A percentile compares a stretch with the other conserved stretches of the same genome.
These are phyloP conservation scores for Phalaenopsis hybrid DNA, from an alignment of 116 monocot species.

Conservation along the genomic window DNA sequence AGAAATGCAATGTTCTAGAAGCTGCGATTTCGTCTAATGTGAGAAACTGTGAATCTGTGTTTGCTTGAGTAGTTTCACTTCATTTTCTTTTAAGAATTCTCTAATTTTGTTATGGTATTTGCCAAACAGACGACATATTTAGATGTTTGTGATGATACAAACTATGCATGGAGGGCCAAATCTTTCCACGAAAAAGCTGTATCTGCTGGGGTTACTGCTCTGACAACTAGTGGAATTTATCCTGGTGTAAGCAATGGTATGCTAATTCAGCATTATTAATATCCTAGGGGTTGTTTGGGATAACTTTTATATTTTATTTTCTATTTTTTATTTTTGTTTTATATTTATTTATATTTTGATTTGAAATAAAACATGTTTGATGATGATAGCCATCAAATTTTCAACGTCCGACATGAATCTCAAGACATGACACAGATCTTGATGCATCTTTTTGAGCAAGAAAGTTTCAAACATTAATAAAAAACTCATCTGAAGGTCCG, in stretches of 20 bases:
- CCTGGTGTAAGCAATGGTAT: constrained; percentile 97
- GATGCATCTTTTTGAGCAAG: too few species aligned
- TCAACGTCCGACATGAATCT: too few species aligned
- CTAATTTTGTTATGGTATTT: background rate
- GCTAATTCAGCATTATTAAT: background rate
- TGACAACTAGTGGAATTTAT: constrained; percentile 86
- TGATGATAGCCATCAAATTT: too few species aligned
- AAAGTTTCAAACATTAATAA: too few species aligned
- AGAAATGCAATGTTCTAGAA: constrained; percentile 66
- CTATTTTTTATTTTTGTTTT: too few species aligned
- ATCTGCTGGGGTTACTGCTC: constrained; percentile 70
- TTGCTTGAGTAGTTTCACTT: background rate
- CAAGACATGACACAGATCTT: too few species aligned
- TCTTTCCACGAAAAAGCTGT: constrained; percentile 58
- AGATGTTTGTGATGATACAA: constrained; percentile 89
- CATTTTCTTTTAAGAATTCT: background rate
- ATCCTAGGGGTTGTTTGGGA: background rate
- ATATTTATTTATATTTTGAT: too few species aligned
- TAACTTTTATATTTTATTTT: too few species aligned
- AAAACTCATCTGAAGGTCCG: too few species aligned
- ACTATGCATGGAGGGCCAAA: constrained; percentile 70
- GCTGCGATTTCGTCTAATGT: constrained; percentile 78
- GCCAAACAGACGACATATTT: constrained; percentile 72
- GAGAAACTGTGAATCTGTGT: constrained; percentile 4
- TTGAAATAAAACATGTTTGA: too few species aligned